Evolutionary conservation across 31 red algal species (phyloP), one percentile per base, ranked within the genome.

Genomic region (Endocladia muricata): DNA sequence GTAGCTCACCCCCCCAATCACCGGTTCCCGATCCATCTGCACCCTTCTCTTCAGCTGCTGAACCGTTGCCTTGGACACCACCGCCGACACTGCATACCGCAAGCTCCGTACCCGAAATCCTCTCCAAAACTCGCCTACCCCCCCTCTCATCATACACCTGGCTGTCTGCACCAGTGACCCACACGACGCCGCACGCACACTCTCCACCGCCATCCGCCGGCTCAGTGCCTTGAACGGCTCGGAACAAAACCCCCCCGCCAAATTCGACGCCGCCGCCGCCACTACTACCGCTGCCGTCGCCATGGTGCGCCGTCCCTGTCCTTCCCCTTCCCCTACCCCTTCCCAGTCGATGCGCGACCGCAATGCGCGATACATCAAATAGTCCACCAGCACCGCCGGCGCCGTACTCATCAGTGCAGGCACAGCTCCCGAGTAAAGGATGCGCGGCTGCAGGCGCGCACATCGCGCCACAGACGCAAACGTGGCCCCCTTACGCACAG

Each of bases 141-240:
- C 84, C 1, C n/a, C 26, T 39, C 70, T 33, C 38, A 77, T n/a
- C 82, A 86, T 86, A 22, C 42, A 22, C 1, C 74, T 1, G 21
- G 66, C 52, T 22, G 76, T 88, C 7, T 22, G 58, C 36, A 28
- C 31, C 6, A 80, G 36, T n/a, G 55, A 37, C 31, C 54, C 4
- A 0, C 36, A n/a, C 8, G 36, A 11, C 4, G 59, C 58, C 4
- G 15, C 13, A 28, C 40, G 43, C 0, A 88, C 74, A 1, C 67
- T 58, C 17, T 79, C 52, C 1, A 88, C 75, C 3, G 74, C 84
- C 31, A 80, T 70, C 15, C 57, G 43, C 17, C 84, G 73, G 57
- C 75, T 74, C 40, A 88, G 60, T 5, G 84, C 73, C 33, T 88
- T 88, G 68, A 88, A 80, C 15, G 84, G 84, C 48, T 88, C 84